phyloP scores from a whole-genome alignment of 768 basidiomycete species.

The Butyriboletus loyo region DNA sequence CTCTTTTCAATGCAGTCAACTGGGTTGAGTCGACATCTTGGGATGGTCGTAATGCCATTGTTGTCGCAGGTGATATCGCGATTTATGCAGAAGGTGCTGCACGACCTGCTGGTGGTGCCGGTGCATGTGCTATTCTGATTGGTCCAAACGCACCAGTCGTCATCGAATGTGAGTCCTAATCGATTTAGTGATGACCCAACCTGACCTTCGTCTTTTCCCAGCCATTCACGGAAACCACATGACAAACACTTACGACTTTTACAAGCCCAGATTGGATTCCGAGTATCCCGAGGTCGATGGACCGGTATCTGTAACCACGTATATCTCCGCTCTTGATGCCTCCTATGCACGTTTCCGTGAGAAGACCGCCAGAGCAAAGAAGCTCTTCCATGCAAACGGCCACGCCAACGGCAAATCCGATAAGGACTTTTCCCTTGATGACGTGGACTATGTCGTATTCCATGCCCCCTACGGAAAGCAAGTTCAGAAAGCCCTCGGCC shows the following conservation, averaged over 20 bases:
- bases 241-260: conserved; percentile 98
- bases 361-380: conserved; percentile 69
- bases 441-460: conserved; percentile 92
- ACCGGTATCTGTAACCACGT: conserved; percentile 92
- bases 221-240: conserved; percentile 96
- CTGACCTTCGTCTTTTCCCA: conserved; percentile 33
- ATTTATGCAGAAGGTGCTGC: conserved; percentile 96
- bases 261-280: conserved; percentile 94
- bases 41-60: conserved; percentile 97
- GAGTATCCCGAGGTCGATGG: conserved; percentile 98
- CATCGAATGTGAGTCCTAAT: conserved; percentile 76
- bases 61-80: conserved; percentile 95
- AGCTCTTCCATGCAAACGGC: conserved; percentile 37
- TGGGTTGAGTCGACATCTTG: conserved; percentile 96
- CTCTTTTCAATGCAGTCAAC: conserved; percentile 97
- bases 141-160: conserved; percentile 95
- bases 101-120: conserved; percentile 95
- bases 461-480: conserved; percentile 99
- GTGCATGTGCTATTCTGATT: conserved; percentile 91
- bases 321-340: conserved; percentile 89
- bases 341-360: conserved; percentile 83
- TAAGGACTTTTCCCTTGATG: conserved; percentile 64
- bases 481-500: conserved; percentile 94
- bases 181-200: background rate
- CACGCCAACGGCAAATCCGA: conserved; percentile 34